Percentiles rank a stretch among this genome's conserved stretches.
Evolutionary conservation across 306 rosid species (phyloP).

Genomic region (Rosa rugosa): DNA sequence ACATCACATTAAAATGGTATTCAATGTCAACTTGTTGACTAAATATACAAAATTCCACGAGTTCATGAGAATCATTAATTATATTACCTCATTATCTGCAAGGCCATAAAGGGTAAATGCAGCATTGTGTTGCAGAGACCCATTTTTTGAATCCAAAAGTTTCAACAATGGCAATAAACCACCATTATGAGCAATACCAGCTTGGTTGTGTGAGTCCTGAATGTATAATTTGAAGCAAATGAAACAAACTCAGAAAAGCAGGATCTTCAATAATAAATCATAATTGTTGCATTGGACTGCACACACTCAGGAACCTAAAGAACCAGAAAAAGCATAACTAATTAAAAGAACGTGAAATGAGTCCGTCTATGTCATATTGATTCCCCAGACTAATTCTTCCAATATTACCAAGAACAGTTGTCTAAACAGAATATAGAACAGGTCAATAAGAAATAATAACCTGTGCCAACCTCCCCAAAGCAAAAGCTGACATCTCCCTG

Average conservation of each 20-base stretch:
- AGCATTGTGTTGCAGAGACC: conserved; percentile 97
- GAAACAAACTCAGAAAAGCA: not conserved
- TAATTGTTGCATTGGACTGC: not conserved
- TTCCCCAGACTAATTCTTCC: not conserved
- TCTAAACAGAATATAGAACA: conserved; percentile 2
- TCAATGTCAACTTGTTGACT: conserved; percentile 22
- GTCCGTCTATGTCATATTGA: not conserved
- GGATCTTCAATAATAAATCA: not conserved
- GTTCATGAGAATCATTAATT: conserved; percentile 19
- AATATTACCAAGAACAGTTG: not conserved
- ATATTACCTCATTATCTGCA: conserved; percentile 89
- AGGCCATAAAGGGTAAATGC: conserved; percentile 99
- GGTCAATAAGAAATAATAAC: conserved; percentile 33
- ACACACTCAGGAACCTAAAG: conserved; percentile 1
- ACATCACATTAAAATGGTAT: conserved; percentile 32
- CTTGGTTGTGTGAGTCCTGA: conserved; percentile 96
- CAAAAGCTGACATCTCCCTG: conserved; percentile 98
- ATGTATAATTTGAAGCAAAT: conserved; percentile 3
- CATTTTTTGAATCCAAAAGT: conserved; percentile 98
- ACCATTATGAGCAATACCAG: conserved; percentile 95
- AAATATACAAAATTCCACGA: conserved; percentile 21
- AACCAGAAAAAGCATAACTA: not conserved
- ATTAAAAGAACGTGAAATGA: not conserved
- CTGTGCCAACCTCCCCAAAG: conserved; percentile 98
- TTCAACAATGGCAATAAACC: conserved; percentile 86